Base-by-base conservation (phyloP, 495 filamentous ascomycete genomes). In the Penicillium turbatum region DNA sequence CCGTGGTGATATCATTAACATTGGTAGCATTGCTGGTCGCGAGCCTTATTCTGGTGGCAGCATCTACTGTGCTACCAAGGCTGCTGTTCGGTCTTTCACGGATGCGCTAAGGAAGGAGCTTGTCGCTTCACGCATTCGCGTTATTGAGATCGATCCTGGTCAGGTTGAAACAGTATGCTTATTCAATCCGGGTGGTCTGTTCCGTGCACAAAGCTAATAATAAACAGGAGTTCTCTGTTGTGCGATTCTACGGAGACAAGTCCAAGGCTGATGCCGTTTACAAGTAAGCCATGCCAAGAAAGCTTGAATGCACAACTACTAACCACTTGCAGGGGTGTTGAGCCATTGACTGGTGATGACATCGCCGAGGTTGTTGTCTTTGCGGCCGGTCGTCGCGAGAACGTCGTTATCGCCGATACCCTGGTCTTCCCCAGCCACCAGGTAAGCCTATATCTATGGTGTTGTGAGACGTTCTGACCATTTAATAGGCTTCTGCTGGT, bases 41-140 rank as follows among this genome's bases (percentile, higher is more conserved):
- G 92, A 96, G 60, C 79, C 87, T 10, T 98, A 98, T 71, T 75
- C 84, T 5, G 91, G 95, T 39, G 93, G 93, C 21, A 85, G 86
- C 61, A 96, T 98, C 60, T 98, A 98, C 80, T 98, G 93, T 71
- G 90, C 93, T 2, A 92, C 88, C 42, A 98, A 98, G 75, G 92
- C 93, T 11, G 93, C 93, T 4, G 85, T 97, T 36, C 84, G 87
- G 42, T 86, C 78, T 48, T 98, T 97, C 73, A 95, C 93, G 0
- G 92, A 97, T 46, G 79, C 88, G 13, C 71, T 98, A 60, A 80
- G 93, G 60, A 89, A 86, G 74, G 93, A 98, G 77, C 79, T 96
- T 41, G 85, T 98, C 57, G 80, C 87, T 24, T 88, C 90, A 5
- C 78, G 92, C 39, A 92, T 98, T 44, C 73, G 93, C 19, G 78